These are phyloP conservation scores for Macrocybe gigantea DNA, from an alignment of 768 basidiomycete species.

Conservation along the genomic window DNA sequence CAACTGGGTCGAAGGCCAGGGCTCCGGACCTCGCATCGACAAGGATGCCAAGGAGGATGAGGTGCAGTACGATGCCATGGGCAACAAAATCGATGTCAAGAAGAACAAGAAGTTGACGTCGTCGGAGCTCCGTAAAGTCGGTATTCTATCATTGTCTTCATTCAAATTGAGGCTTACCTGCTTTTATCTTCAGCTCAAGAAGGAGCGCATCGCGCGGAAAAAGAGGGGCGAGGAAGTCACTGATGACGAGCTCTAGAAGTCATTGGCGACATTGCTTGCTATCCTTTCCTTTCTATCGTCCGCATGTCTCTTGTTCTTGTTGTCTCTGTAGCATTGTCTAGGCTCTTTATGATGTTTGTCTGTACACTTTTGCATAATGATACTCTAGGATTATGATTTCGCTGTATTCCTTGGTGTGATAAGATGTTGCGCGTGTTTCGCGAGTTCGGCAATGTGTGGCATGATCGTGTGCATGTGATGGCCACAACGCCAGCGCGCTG, in stretches of 20 bases:
- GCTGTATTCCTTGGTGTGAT: no score
- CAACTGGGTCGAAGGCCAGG: slow-evolving; percentile 99
- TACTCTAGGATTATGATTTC: no score
- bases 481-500: no score
- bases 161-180: neutral
- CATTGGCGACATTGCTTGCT: slow-evolving; percentile 4
- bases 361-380: no score
- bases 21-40: slow-evolving; percentile 91
- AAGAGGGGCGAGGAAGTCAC: slow-evolving; percentile 81
- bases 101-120: slow-evolving; percentile 86
- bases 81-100: slow-evolving; percentile 87
- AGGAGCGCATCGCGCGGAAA: slow-evolving; percentile 88
- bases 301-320: slow-evolving; percentile 2
- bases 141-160: slow-evolving; percentile 6
- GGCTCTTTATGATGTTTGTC: neutral
- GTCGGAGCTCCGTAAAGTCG: slow-evolving; percentile 73
- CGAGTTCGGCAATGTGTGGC: no score
- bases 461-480: no score
- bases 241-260: slow-evolving; percentile 54
- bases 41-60: slow-evolving; percentile 90
- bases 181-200: slow-evolving; percentile 53
- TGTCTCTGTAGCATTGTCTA: slow-evolving; percentile 1
- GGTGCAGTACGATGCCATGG: slow-evolving; percentile 93
- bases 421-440: no score
- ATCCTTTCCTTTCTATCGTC: slow-evolving; percentile 3